Evolutionary conservation across 148 eudicot species (phyloP).

Genomic region (Dysphania ambrosioides): DNA sequence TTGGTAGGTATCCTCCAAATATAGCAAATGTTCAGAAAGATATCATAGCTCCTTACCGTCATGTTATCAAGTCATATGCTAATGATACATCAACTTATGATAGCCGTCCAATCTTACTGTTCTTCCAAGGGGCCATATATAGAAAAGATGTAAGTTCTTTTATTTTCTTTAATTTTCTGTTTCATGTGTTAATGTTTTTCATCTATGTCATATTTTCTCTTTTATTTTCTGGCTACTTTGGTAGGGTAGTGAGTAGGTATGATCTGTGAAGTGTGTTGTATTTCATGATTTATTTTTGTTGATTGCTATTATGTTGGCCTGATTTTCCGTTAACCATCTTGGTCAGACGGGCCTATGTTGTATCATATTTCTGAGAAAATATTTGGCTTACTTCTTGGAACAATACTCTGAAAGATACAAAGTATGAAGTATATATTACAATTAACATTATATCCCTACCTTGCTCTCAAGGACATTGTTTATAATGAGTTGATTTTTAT

Average conservation of each 20-base stretch:
- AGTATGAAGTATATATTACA: too few relatives aligned
- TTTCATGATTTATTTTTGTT: neutral
- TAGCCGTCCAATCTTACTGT: slow-evolving; percentile 74
- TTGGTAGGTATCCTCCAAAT: slow-evolving; percentile 91
- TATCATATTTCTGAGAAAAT: neutral
- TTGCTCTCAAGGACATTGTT: too few relatives aligned
- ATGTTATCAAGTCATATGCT: slow-evolving; percentile 56
- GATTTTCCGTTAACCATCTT: neutral
- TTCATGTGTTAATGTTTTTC: too few relatives aligned
- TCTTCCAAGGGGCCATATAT: slow-evolving; percentile 90
- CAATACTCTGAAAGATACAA: too few relatives aligned
- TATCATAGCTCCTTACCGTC: slow-evolving; percentile 90
- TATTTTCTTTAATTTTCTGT: too few relatives aligned
- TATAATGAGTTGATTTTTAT: too few relatives aligned
- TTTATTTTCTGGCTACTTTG: too few relatives aligned
- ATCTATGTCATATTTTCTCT: too few relatives aligned
- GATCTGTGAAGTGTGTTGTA: too few relatives aligned
- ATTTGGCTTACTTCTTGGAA: neutral
- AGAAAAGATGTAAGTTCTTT: slow-evolving; percentile 79
- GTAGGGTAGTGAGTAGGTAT: too few relatives aligned
- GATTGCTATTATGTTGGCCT: neutral
- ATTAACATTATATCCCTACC: too few relatives aligned
- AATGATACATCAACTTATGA: slow-evolving; percentile 75
- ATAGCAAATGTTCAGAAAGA: slow-evolving; percentile 95
- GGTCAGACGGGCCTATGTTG: neutral